Conservation (phyloP, 345 rosid genomes). For the Euphorbia tirucalli region DNA sequence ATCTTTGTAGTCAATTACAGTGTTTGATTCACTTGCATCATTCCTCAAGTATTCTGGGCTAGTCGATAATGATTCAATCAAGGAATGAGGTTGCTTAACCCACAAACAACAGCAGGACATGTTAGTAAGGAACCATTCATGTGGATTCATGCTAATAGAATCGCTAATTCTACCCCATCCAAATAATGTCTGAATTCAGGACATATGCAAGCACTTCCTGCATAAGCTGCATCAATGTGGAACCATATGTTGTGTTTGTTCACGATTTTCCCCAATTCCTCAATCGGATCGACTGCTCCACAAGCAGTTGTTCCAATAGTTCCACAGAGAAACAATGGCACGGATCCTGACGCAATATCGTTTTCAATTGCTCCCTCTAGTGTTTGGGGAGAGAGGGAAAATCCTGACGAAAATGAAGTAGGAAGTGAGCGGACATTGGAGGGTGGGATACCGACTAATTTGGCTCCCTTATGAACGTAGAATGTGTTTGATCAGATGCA, state of each 20-base stretch:
- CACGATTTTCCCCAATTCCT: slow-evolving; percentile 12
- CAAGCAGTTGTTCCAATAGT: too few species aligned
- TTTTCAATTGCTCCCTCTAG: slow-evolving; percentile 13
- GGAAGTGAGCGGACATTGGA: slow-evolving; percentile 16
- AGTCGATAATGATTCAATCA: slow-evolving; percentile 17
- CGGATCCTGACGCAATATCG: slow-evolving; percentile 18
- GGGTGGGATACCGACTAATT: slow-evolving; percentile 23
- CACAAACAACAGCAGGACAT: slow-evolving; percentile 29
- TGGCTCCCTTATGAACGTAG: slow-evolving; percentile 15
- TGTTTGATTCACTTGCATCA: slow-evolving; percentile 12
- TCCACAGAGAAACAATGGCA: slow-evolving; percentile 30
- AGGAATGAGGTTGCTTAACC: not conserved
- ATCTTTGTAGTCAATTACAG: slow-evolving; percentile 29
- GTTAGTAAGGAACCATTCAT: slow-evolving; percentile 28
- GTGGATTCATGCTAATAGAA: too few species aligned
- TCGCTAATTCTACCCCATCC: too few species aligned
- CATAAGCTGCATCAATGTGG: slow-evolving; percentile 36
- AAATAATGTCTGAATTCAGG: too few species aligned
- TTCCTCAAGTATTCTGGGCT: slow-evolving; percentile 15
- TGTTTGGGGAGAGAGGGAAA: slow-evolving; percentile 21
- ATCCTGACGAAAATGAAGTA: slow-evolving; percentile 23
- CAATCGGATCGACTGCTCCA: slow-evolving; percentile 30
- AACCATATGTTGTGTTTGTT: slow-evolving; percentile 25
- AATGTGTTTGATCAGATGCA: slow-evolving; percentile 26
- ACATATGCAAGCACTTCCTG: too few species aligned